Evolutionary conservation across 2,329 filamentous ascomycete genomes (phyloP).

Genomic region (Paecilomyces formosus): DNA sequence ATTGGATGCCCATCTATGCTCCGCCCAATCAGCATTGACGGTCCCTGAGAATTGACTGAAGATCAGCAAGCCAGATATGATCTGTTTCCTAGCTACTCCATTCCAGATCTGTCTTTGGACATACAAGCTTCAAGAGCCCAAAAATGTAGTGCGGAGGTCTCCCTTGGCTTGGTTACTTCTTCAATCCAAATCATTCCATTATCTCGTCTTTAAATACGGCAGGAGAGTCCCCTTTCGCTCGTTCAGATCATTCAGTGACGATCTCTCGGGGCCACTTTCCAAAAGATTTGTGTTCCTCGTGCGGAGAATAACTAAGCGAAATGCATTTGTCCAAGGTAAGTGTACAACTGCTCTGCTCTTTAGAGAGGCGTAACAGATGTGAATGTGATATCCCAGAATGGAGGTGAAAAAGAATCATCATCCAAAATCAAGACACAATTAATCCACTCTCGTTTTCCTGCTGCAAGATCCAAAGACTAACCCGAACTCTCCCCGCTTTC

Average conservation of each 20-base stretch:
- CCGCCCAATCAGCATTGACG: neutral
- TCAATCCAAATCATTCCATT: neutral
- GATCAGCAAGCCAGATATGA: neutral
- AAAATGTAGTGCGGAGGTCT: neutral
- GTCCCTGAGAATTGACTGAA: neutral
- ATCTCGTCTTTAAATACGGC: neutral
- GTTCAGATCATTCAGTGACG: neutral
- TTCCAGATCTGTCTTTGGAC: neutral
- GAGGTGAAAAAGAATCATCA: neutral
- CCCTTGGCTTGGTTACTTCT: neutral
- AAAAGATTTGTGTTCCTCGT: neutral
- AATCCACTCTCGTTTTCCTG: neutral
- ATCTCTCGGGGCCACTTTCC: neutral
- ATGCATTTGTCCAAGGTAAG: conserved; percentile 11
- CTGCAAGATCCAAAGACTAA: neutral
- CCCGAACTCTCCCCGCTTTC: neutral
- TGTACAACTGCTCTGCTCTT: neutral
- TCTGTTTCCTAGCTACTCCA: neutral
- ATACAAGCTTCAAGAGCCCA: neutral
- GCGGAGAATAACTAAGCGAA: neutral
- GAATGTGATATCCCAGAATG: neutral
- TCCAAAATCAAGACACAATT: neutral
- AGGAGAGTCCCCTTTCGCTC: neutral
- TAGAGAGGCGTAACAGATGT: neutral
- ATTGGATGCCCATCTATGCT: neutral